phyloP scores from a whole-genome alignment of 768 basidiomycete genomes.

The Suillus luteus region DNA sequence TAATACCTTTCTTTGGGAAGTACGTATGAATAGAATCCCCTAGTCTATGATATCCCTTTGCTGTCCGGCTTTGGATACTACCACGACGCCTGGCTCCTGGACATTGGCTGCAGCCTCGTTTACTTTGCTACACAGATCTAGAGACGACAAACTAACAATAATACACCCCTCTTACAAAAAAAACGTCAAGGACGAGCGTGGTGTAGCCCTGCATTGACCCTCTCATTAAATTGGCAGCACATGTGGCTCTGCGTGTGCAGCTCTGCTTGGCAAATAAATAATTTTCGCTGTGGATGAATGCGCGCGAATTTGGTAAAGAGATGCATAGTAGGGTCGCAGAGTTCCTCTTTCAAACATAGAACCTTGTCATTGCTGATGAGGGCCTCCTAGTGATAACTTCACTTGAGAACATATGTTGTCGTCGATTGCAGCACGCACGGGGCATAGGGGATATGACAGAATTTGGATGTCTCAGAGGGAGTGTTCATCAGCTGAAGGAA shows the following conservation, averaged over 20 bases:
- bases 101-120: not conserved
- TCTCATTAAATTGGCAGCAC: not conserved
- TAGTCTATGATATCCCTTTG: not conserved
- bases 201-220: not conserved
- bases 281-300: not conserved
- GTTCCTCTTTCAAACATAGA: not conserved
- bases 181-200: not conserved
- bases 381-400: not conserved
- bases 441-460: too few relatives aligned
- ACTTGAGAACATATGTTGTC: not conserved
- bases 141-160: not conserved
- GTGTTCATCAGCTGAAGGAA: too few relatives aligned
- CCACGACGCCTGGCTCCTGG: not conserved
- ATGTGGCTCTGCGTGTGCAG: not conserved
- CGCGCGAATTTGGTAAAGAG: not conserved
- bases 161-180: not conserved
- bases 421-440: too few relatives aligned
- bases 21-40: constrained; percentile 55
- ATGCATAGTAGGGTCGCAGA: not conserved
- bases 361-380: not conserved
- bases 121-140: not conserved
- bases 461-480: too few relatives aligned
- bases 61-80: not conserved
- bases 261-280: not conserved
- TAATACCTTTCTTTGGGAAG: constrained; percentile 90